Percentiles rank a stretch among this genome's conserved stretches.
Conservation (phyloP, 139 green algal species). For the Chlorella sp. region DNA sequence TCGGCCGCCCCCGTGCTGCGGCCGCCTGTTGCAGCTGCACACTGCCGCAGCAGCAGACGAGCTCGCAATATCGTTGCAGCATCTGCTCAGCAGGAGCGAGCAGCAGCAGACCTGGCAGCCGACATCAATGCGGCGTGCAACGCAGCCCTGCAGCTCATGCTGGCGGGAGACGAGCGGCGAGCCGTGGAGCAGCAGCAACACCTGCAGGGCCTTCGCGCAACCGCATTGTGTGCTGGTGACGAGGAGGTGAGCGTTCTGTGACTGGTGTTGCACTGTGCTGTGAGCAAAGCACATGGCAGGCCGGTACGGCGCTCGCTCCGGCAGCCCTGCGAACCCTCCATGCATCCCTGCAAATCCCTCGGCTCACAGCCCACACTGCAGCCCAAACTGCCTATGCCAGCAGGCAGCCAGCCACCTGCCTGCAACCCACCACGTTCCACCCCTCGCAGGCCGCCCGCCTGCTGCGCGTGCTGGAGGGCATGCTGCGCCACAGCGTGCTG, state of each 20-base stretch:
- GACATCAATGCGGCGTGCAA: slow-evolving; percentile 22
- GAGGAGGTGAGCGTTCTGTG: neutral
- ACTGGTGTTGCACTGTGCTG: too few species aligned
- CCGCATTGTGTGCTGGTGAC: neutral
- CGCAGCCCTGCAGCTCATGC: slow-evolving; percentile 22
- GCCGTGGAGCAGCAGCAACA: neutral
- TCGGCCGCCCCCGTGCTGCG: neutral
- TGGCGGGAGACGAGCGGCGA: neutral
- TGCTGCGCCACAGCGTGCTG: slow-evolving; percentile 44
- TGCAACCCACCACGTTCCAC: neutral
- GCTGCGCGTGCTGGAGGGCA: slow-evolving; percentile 37
- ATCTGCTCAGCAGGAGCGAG: neutral
- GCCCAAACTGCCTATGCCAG: too few species aligned
- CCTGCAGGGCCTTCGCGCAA: neutral
- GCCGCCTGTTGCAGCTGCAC: neutral
- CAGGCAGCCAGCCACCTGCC: too few species aligned
- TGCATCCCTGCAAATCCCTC: neutral
- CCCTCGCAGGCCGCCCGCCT: slow-evolving; percentile 9
- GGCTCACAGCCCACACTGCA: too few species aligned
- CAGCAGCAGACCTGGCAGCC: neutral
- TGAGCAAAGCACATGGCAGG: too few species aligned
- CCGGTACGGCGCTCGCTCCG: neutral
- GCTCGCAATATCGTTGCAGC: neutral
- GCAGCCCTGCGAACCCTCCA: neutral
- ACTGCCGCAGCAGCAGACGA: neutral